Conservation (phyloP, 202 grass and related monocot species). For the Panicum hallii region DNA sequence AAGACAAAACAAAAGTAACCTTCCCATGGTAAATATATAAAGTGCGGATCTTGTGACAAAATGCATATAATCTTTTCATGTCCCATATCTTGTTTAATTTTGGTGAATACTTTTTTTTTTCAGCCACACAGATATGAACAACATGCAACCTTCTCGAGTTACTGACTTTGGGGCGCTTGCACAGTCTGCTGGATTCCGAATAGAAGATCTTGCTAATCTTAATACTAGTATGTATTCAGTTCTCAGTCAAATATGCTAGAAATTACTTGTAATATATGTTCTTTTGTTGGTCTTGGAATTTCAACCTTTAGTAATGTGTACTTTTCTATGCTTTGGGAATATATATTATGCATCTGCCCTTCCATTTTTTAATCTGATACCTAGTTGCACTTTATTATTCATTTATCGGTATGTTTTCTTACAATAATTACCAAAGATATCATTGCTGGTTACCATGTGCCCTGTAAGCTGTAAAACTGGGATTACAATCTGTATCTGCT, state of each 20-base stretch:
- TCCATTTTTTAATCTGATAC: slow-evolving; percentile 13
- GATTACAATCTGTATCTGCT: slow-evolving; percentile 2
- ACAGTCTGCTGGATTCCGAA: slow-evolving; percentile 71
- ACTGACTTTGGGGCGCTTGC: slow-evolving; percentile 66
- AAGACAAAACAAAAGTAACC: neutral
- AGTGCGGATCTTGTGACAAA: neutral
- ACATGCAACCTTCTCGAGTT: slow-evolving; percentile 66
- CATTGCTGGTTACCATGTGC: neutral
- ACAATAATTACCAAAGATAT: neutral
- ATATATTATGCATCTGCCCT: neutral
- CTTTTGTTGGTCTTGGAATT: slow-evolving; percentile 19
- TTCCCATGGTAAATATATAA: neutral
- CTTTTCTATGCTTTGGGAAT: neutral
- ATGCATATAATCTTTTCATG: slow-evolving; percentile 21
- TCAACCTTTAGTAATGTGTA: neutral
- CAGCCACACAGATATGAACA: slow-evolving; percentile 62
- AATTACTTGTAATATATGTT: neutral
- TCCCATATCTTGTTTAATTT: slow-evolving; percentile 1
- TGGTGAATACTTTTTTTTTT: slow-evolving; percentile 39
- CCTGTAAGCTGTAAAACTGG: slow-evolving; percentile 20
- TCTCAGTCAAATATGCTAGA: neutral
- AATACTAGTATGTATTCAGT: slow-evolving; percentile 64
- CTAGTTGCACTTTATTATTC: neutral
- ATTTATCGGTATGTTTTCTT: slow-evolving; percentile 1
- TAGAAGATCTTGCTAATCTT: slow-evolving; percentile 71